Evolutionary conservation across 2,329 filamentous ascomycete genomes (phyloP).

Genomic region (Monilinia fructicola): DNA sequence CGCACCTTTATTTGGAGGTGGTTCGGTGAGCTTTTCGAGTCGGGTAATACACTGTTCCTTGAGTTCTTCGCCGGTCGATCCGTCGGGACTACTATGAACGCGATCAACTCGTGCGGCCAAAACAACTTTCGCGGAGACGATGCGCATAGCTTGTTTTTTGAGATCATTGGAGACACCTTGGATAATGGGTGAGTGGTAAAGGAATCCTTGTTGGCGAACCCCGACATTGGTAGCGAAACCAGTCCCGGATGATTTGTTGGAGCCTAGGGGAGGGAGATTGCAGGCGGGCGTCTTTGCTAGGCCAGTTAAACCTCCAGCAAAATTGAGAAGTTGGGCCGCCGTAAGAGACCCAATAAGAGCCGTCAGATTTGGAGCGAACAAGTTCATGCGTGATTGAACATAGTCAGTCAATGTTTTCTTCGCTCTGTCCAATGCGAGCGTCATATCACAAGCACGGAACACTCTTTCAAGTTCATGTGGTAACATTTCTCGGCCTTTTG

Average conservation of each 20-base stretch:
- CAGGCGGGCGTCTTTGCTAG: conserved; percentile 91
- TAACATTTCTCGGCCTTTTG: conserved; percentile 74
- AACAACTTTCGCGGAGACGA: conserved; percentile 88
- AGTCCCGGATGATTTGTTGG: conserved; percentile 75
- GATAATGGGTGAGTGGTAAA: conserved; percentile 90
- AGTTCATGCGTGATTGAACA: conserved; percentile 93
- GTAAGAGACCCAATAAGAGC: conserved; percentile 88
- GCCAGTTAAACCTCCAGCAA: conserved; percentile 82
- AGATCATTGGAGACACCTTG: conserved; percentile 80
- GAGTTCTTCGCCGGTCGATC: conserved; percentile 78
- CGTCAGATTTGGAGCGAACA: conserved; percentile 93
- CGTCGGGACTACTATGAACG: conserved; percentile 77
- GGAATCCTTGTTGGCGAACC: conserved; percentile 85
- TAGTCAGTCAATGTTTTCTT: conserved; percentile 88
- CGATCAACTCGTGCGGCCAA: conserved; percentile 91
- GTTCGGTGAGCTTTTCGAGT: conserved; percentile 89
- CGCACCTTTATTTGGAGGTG: conserved; percentile 82
- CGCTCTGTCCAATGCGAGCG: conserved; percentile 80
- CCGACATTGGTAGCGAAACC: conserved; percentile 92
- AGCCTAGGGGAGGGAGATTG: conserved; percentile 87
- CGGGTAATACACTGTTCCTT: conserved; percentile 80
- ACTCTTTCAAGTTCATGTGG: conserved; percentile 74
- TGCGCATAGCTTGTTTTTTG: conserved; percentile 91
- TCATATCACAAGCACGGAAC: conserved; percentile 79
- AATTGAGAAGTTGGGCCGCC: conserved; percentile 94